Evolutionary conservation across 78 protist species (phyloP), one percentile per base, ranked within the genome.

Genomic region (Cavenderia fasciculata): DNA sequence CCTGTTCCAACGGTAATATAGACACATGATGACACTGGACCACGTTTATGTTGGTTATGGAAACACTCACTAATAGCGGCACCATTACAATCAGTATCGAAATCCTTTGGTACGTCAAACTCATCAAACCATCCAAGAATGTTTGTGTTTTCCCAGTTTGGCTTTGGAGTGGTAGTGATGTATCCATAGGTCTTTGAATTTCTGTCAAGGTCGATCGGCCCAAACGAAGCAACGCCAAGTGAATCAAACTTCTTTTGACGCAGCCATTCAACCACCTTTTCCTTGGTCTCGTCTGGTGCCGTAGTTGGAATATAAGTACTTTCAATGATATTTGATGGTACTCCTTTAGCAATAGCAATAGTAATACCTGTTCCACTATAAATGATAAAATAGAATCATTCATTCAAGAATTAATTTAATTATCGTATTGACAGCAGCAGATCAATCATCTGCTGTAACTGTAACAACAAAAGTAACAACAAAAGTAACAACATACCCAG

Each of bases 1-100:
- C 98, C 98, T 1, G 98, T 96, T 14, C 98, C 98, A 4, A 95
- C 97, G 0, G 98, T 96, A 33, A 96, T 72, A 72, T 96, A 96
- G 0, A 87, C 91, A 57, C 74, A 65, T 18, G 94, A 74, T 25
- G 77, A 51, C 23, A 82, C 27, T 0, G 8, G 18, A 52, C 92
- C 82, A 44, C 92, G 68, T 31, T 56, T 25, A 34, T 90, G 88
- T 11, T 5, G 27, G 19, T 94, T 94, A 40, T 77, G 75, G 29
- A 38, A 41, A 19, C 71, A 31, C 74, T 96, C 98, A 10, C 70
- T 74, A 19, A 74, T 29, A 0, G 98, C 98, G 0, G 98, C 94
- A 36, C 97, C 97, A 59, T 96, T 96, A 14, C 95, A 97, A 66
- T 96, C 98, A 19, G 98, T 96, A 56, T 96, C 98, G 27, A 96